Conservation (phyloP, 2,329 filamentous ascomycete genomes). For the Tricladium varicosporioides region DNA sequence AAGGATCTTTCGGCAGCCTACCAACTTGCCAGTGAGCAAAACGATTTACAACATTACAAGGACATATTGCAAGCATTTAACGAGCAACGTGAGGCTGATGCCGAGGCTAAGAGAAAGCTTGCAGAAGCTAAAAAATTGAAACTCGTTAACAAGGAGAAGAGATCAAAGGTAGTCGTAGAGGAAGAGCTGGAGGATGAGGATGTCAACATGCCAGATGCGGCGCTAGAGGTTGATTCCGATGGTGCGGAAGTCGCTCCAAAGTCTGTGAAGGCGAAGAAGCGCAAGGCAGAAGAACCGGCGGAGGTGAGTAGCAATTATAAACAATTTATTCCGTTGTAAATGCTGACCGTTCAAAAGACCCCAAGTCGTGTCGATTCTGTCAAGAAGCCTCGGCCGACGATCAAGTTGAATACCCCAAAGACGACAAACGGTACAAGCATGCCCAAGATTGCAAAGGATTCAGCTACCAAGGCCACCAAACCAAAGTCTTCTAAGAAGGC, state of each 20-base stretch:
- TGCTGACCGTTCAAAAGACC: constrained; percentile 40
- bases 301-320: constrained; percentile 49
- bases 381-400: constrained; percentile 69
- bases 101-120: constrained; percentile 37
- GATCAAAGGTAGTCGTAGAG: constrained; percentile 42
- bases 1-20: constrained; percentile 80
- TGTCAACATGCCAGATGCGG: constrained; percentile 56
- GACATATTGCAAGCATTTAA: constrained; percentile 68
- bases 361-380: constrained; percentile 59
- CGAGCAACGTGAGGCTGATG: constrained; percentile 60
- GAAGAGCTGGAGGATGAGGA: constrained; percentile 53
- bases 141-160: constrained; percentile 47
- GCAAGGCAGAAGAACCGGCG: constrained; percentile 79
- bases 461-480: constrained; percentile 39
- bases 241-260: constrained; percentile 43
- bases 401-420: constrained; percentile 67
- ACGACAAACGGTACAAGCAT: constrained; percentile 50
- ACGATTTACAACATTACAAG: constrained; percentile 82
- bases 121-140: constrained; percentile 42
- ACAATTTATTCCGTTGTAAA: too few relatives aligned
- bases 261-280: constrained; percentile 66
- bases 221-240: constrained; percentile 52
- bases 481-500: constrained; percentile 48
- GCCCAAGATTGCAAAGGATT: constrained; percentile 35
- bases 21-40: constrained; percentile 72